These are phyloP conservation scores for Aphanomyces euteiches DNA, from an alignment of 352 stramenopile genomes.

Conservation along the genomic window DNA sequence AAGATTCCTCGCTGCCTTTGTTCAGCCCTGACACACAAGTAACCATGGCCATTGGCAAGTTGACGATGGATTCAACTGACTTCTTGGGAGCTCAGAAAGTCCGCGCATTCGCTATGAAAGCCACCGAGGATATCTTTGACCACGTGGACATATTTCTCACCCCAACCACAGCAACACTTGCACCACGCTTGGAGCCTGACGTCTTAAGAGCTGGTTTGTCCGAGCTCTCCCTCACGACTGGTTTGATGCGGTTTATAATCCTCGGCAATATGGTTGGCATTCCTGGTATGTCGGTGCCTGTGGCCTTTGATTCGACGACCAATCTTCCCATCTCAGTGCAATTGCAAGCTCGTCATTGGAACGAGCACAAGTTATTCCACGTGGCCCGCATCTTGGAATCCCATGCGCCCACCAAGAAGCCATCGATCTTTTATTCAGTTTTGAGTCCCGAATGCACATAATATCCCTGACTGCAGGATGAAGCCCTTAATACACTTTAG, in stretches of 20 bases:
- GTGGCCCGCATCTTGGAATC: constrained; percentile 39
- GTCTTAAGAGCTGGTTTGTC: constrained; percentile 45
- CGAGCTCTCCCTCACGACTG: constrained; percentile 38
- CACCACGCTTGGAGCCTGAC: constrained; percentile 57
- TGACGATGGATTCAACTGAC: constrained; percentile 64
- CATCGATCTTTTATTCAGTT: too few relatives aligned
- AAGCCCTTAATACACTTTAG: too few relatives aligned
- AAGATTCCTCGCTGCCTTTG: constrained; percentile 62
- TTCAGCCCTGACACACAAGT: constrained; percentile 72
- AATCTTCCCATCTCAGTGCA: constrained; percentile 73
- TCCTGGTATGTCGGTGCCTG: constrained; percentile 64
- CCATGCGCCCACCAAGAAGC: neutral
- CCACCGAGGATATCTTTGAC: constrained; percentile 62
- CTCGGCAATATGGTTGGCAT: constrained; percentile 86
- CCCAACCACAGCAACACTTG: constrained; percentile 67
- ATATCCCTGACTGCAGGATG: too few relatives aligned
- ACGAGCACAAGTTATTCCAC: constrained; percentile 70
- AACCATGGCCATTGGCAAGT: constrained; percentile 66
- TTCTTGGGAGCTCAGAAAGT: constrained; percentile 83
- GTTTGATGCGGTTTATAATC: constrained; percentile 80
- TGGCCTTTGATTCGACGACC: constrained; percentile 53
- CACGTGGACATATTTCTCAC: constrained; percentile 85
- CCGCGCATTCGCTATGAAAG: constrained; percentile 69
- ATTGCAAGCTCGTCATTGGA: constrained; percentile 69
- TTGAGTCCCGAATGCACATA: too few relatives aligned